Base-by-base conservation (phyloP, 306 rosid genomes). In the Lathyrus sativus region DNA sequence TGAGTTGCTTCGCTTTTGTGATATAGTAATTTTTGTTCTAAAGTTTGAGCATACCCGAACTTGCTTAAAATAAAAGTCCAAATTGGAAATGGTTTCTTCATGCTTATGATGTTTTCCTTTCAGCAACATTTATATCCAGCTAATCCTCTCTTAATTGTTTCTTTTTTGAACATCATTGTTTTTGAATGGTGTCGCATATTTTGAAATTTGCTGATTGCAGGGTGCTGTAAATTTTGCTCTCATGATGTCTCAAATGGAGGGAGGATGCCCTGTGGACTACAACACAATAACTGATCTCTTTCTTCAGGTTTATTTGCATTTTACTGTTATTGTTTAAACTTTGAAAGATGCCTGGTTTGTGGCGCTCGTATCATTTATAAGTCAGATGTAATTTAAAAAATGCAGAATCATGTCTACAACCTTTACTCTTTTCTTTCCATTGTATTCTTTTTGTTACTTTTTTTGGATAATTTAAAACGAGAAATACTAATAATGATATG, bases 241-340 rank as follows among this genome's bases (percentile, higher is more conserved):
- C 69, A 92, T 92, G 98, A 92, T 92, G 98, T 85, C 98, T 61
- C 96, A 92, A 92, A 92, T 92, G 98, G 98, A 92, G 63, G 96
- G 96, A 70, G 98, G 98, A 57, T 92, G 98, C 69, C 98, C 98
- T 3, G 70, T 92, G 68, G 98, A 92, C 81, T 92, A 92, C 82
- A 92, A 89, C 76, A 92, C 96, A 55, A 92, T 92, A 73, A 83
- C 96, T 3, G 98, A 92, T 79, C 96, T 92, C 67, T 92, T 92
- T 80, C 98, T 92, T 81, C 96, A 92, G 98, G 98, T 92, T 63
- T 67, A 78, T 79, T 51, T 71, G 71, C 64, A 72, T 24, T 72
- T 37, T 55, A 54, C 65, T 17, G 15, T 61, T 44, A 9, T 57
- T 58, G 18, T 67, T 48, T 60, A 11, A 62, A 37, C 48, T 72